phyloP scores from a whole-genome alignment of 306 rosid genomes.

The Quercus dentata region DNA sequence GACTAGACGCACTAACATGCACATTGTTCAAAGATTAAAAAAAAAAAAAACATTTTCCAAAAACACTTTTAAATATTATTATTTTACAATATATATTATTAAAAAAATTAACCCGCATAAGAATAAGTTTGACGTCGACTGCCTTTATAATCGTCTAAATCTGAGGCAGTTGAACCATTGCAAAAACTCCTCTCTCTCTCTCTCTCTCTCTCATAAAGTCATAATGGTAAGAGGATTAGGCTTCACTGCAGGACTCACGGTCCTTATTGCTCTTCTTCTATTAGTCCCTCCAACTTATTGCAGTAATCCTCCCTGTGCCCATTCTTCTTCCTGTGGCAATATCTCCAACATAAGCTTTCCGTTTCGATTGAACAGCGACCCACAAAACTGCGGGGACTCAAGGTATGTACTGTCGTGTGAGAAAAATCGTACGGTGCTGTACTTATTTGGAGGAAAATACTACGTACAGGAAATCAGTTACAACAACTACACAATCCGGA shows the following conservation, averaged over 20 bases:
- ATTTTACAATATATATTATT: too few species aligned
- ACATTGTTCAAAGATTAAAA: too few species aligned
- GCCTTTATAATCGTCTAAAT: too few species aligned
- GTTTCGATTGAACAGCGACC: constrained; percentile 13
- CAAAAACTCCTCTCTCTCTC: too few species aligned
- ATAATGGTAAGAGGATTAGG: neutral
- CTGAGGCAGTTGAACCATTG: too few species aligned
- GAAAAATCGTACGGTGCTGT: neutral
- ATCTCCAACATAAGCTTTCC: constrained; percentile 23
- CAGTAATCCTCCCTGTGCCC: neutral
- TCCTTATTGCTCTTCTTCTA: neutral
- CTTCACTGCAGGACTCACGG: neutral
- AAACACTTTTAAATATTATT: too few species aligned
- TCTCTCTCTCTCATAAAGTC: too few species aligned
- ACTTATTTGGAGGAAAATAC: neutral
- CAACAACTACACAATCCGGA: constrained; percentile 13
- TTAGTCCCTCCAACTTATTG: neutral
- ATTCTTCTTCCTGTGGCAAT: constrained; percentile 17
- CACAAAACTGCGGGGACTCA: neutral
- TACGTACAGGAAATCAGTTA: constrained; percentile 31
- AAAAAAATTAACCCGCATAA: too few species aligned
- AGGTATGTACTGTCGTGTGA: constrained; percentile 10
- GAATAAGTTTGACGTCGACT: too few species aligned
- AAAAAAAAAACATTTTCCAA: too few species aligned
- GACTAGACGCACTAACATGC: too few species aligned